Conservation (phyloP, 495 filamentous ascomycete species). For the Talaromyces thailandensis region DNA sequence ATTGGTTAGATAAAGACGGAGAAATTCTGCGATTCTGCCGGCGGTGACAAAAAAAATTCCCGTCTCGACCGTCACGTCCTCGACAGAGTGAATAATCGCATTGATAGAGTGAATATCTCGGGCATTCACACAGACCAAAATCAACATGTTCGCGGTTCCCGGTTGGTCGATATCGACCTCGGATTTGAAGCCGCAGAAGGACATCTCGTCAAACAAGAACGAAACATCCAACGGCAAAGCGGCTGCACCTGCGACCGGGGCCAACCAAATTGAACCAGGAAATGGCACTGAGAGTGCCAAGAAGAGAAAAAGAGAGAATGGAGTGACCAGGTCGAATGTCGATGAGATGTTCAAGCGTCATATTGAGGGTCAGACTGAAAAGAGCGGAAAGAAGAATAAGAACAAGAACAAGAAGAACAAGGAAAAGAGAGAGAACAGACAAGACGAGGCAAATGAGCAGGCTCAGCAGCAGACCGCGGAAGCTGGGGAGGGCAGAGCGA, state of each 20-base stretch:
- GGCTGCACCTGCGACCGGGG: conserved; percentile 15
- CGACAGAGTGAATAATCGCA: not conserved
- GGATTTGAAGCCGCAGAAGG: conserved; percentile 59
- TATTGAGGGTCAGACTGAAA: conserved; percentile 49
- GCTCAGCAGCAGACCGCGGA: not conserved
- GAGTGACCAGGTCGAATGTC: conserved; percentile 62
- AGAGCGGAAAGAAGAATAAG: conserved; percentile 27
- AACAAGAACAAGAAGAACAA: conserved; percentile 31
- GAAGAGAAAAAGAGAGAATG: conserved; percentile 45
- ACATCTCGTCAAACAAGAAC: conserved; percentile 19
- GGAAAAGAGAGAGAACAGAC: conserved; percentile 18
- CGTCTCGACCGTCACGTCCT: not conserved
- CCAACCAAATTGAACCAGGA: conserved; percentile 14
- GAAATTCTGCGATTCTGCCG: not conserved
- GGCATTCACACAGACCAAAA: not conserved
- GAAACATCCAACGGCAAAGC: conserved; percentile 11
- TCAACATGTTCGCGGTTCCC: conserved; percentile 80
- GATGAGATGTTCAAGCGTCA: conserved; percentile 67
- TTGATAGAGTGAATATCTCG: not conserved
- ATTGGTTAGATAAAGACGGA: not conserved
- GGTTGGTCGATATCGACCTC: conserved; percentile 76
- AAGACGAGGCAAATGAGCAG: conserved; percentile 15
- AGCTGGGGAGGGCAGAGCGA: conserved; percentile 10
- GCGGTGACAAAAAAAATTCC: not conserved
- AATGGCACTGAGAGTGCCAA: conserved; percentile 18